These are phyloP conservation scores for Oryza coarctata DNA, from an alignment of 176 grass and related monocot genomes.

Conservation along the genomic window DNA sequence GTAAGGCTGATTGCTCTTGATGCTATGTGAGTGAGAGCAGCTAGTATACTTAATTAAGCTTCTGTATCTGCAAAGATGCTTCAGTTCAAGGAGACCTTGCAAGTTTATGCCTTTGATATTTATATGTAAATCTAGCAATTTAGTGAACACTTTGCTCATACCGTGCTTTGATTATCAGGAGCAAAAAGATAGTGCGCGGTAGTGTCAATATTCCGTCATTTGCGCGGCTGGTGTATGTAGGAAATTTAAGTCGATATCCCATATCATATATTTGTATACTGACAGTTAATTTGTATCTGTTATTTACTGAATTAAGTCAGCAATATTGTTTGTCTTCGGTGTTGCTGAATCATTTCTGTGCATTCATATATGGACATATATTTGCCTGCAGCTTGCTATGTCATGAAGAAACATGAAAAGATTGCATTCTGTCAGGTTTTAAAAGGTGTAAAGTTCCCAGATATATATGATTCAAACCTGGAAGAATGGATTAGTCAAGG, in stretches of 20 bases:
- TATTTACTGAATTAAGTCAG: not conserved
- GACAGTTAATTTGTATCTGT: constrained; percentile 19
- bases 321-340: not conserved
- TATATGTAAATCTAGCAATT: constrained; percentile 43
- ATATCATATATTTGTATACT: constrained; percentile 35
- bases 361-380: not conserved
- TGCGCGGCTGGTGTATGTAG: constrained; percentile 21
- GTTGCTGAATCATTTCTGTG: not conserved
- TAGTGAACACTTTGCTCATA: constrained; percentile 28
- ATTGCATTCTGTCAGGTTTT: no score
- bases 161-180: not conserved
- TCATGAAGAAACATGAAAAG: no score
- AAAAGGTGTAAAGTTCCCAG: no score
- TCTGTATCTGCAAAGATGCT: constrained; percentile 46
- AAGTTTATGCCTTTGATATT: constrained; percentile 45
- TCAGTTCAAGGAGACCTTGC: constrained; percentile 24
- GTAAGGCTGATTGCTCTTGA: constrained; percentile 93
- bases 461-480: no score
- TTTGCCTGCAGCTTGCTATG: no score
- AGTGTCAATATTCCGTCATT: not conserved
- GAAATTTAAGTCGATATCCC: constrained; percentile 10
- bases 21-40: constrained; percentile 59
- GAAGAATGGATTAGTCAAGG: no score
- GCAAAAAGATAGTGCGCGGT: not conserved
- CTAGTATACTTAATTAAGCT: constrained; percentile 33